Conservation (phyloP, 1,284 basidiomycete species). For the Apiotrichum laibachii region DNA sequence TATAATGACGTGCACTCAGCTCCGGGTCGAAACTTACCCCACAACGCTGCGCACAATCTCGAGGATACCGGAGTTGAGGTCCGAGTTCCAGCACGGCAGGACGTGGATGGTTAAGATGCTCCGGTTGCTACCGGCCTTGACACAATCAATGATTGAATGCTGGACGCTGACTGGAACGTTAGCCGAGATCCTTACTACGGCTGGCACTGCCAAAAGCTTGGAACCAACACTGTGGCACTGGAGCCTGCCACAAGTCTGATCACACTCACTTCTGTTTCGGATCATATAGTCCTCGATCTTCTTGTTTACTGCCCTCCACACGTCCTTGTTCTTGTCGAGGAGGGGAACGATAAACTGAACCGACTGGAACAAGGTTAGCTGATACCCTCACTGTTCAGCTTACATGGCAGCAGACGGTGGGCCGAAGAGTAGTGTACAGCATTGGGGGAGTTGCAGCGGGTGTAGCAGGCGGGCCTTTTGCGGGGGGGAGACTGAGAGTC, state of each 20-base stretch:
- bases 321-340: background rate
- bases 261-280: background rate
- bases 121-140: background rate
- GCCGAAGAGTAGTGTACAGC: background rate
- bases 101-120: slow-evolving; percentile 1
- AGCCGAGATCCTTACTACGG: background rate
- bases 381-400: background rate
- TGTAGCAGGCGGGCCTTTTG: too few species aligned
- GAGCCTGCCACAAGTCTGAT: too few species aligned
- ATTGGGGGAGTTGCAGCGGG: background rate
- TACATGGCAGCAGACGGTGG: background rate
- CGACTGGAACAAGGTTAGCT: background rate
- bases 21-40: background rate
- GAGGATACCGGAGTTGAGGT: background rate
- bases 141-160: background rate
- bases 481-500: too few species aligned
- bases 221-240: too few species aligned
- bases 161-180: background rate
- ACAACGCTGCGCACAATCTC: background rate
- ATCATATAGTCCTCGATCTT: background rate
- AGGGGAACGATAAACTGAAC: background rate
- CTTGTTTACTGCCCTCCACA: background rate
- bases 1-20: too few species aligned
- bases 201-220: background rate
- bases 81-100: background rate